These are phyloP conservation scores for Lachancea thermotolerans DNA, from an alignment of 805 yeast species.

Conservation along the genomic window DNA sequence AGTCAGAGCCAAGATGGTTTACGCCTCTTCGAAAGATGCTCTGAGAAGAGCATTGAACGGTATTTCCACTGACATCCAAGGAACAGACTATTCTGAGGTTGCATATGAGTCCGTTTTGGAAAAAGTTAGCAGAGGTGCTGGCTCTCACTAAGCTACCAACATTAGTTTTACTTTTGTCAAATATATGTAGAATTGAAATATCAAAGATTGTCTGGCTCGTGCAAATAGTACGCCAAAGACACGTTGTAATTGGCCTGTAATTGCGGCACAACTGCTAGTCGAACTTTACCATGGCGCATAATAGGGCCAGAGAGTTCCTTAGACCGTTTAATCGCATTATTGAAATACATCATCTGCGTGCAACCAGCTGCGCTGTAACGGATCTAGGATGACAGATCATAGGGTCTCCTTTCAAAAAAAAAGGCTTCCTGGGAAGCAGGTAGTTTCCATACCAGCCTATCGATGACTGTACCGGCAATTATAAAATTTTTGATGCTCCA, in stretches of 20 bases:
- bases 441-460: conserved; percentile 41
- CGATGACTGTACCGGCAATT: conserved; percentile 46
- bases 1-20: conserved; percentile 92
- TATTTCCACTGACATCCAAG: conserved; percentile 90
- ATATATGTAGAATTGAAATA: not conserved
- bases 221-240: not conserved
- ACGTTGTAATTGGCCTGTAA: not conserved
- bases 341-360: too few species aligned
- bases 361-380: too few species aligned
- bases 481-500: conserved; percentile 39
- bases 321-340: not conserved
- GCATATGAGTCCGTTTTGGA: conserved; percentile 90
- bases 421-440: conserved; percentile 32
- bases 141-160: conserved; percentile 38
- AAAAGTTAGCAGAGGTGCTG: conserved; percentile 78
- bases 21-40: conserved; percentile 97
- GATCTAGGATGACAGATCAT: too few species aligned
- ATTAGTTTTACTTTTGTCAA: not conserved
- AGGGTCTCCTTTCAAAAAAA: conserved; percentile 23
- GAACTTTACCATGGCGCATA: not conserved
- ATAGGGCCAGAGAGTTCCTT: not conserved
- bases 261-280: not conserved
- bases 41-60: conserved; percentile 96
- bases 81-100: conserved; percentile 96
- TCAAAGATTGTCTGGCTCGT: not conserved